Percentiles rank a stretch among this genome's conserved stretches.
Evolutionary conservation across 257 asterid species (phyloP).

Genomic region (Nicotiana benthamiana): DNA sequence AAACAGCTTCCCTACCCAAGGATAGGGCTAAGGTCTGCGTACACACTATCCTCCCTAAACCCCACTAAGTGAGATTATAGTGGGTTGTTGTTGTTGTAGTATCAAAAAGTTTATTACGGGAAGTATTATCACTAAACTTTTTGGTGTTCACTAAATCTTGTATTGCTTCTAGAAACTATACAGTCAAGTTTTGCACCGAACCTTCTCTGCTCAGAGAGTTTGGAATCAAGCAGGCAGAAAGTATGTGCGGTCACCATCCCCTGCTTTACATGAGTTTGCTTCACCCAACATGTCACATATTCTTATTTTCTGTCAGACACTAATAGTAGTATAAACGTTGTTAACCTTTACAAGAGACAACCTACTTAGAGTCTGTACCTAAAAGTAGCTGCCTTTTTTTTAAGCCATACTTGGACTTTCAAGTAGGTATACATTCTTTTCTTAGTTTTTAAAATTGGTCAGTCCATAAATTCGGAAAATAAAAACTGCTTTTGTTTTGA

Average conservation of each 20-base stretch:
- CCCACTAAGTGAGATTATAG: too few species aligned
- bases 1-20: too few species aligned
- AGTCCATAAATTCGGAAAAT: not conserved
- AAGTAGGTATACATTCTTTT: not conserved
- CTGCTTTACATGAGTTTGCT: not conserved
- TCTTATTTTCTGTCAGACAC: not conserved
- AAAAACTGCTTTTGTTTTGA: not conserved
- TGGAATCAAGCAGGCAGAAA: too few species aligned
- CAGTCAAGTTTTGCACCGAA: too few species aligned
- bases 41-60: too few species aligned
- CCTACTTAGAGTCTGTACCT: not conserved
- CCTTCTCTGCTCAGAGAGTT: too few species aligned
- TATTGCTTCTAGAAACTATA: too few species aligned
- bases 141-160: not conserved
- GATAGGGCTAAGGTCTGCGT: too few species aligned
- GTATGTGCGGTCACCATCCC: not conserved
- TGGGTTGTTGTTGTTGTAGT: too few species aligned
- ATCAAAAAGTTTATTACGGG: too few species aligned
- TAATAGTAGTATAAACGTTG: not conserved
- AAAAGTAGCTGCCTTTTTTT: not conserved
- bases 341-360: not conserved
- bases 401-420: not conserved
- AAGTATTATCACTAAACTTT: not conserved
- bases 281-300: not conserved
- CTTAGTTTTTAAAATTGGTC: not conserved